phyloP scores from a whole-genome alignment of 139 green algal genomes.

The Eudorina sp. region DNA sequence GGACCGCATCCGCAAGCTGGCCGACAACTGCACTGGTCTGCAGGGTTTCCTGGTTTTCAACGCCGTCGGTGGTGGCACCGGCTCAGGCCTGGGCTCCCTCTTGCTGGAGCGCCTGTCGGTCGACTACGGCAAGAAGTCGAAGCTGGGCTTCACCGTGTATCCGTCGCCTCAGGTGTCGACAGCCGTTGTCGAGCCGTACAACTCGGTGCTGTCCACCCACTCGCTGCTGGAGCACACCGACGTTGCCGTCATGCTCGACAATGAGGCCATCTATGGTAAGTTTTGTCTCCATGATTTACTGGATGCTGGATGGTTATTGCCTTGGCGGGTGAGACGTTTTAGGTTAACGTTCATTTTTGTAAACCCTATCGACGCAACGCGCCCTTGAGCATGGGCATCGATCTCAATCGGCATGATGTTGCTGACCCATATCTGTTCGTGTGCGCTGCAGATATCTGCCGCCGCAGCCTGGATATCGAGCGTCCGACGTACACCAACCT shows the following conservation, averaged over 20 bases:
- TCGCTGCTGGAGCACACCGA: conserved; percentile 98
- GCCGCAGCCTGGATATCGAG: conserved; percentile 96
- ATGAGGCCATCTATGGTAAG: conserved; percentile 96
- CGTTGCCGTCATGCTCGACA: conserved; percentile 97
- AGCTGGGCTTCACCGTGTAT: conserved; percentile 98
- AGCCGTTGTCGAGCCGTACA: conserved; percentile 97
- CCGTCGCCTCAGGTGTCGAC: conserved; percentile 96
- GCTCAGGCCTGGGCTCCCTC: conserved; percentile 96
- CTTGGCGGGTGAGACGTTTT: too few species aligned
- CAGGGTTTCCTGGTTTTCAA: conserved; percentile 99
- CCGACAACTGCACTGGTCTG: conserved; percentile 97
- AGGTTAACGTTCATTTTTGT: too few species aligned
- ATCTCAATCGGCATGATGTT: too few species aligned
- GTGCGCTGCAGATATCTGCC: conserved; percentile 93
- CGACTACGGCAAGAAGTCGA: conserved; percentile 99
- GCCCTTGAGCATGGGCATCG: too few species aligned
- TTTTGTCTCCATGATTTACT: too few species aligned
- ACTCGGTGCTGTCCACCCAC: conserved; percentile 97
- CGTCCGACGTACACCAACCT: conserved; percentile 98
- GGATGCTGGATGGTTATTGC: too few species aligned
- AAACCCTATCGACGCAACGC: too few species aligned
- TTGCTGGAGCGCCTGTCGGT: conserved; percentile 97
- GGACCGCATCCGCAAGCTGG: conserved; percentile 94
- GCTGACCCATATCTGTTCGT: too few species aligned
- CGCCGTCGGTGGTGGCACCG: conserved; percentile 94